These are phyloP conservation scores for Suillus sp. DNA, from an alignment of 768 basidiomycete genomes.

Conservation along the genomic window DNA sequence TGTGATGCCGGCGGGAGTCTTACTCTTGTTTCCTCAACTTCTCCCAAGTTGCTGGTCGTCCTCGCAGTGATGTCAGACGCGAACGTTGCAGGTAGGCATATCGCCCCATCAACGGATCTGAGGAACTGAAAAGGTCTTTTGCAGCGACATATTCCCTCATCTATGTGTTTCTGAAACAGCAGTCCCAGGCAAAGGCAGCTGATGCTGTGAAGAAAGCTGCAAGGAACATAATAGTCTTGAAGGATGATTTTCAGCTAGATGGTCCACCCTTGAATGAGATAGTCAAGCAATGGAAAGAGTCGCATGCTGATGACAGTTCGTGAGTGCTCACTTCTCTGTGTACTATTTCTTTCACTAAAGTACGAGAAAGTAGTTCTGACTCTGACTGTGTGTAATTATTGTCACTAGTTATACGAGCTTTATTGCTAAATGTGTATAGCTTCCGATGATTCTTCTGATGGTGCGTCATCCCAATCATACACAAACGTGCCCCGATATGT, in stretches of 20 bases:
- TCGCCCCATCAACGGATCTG: too few relatives aligned
- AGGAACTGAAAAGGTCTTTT: conserved; percentile 2
- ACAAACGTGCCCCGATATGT: conserved; percentile 2
- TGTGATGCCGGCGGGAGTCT: background rate
- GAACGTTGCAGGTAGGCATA: conserved; percentile 52
- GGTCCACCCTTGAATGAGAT: conserved; percentile 67
- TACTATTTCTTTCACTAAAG: conserved; percentile 11
- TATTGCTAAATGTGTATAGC: conserved; percentile 18
- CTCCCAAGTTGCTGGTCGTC: background rate
- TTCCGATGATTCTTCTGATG: conserved; percentile 31
- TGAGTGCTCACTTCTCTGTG: conserved; percentile 21
- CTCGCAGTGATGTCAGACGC: conserved; percentile 42
- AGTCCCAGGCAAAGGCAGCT: conserved; percentile 70
- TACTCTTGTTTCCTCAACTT: background rate
- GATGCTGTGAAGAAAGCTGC: conserved; percentile 74
- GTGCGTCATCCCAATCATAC: conserved; percentile 17
- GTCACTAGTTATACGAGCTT: conserved; percentile 8
- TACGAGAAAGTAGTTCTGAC: conserved; percentile 17
- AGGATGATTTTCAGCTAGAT: conserved; percentile 49
- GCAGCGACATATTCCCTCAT: conserved; percentile 78
- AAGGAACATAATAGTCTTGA: conserved; percentile 59
- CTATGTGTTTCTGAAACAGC: conserved; percentile 69
- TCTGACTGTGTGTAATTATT: conserved; percentile 27
- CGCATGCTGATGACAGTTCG: conserved; percentile 30
- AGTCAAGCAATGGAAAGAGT: conserved; percentile 62